Base-by-base conservation (phyloP, 257 asterid genomes). In the Solanum pimpinellifolium region DNA sequence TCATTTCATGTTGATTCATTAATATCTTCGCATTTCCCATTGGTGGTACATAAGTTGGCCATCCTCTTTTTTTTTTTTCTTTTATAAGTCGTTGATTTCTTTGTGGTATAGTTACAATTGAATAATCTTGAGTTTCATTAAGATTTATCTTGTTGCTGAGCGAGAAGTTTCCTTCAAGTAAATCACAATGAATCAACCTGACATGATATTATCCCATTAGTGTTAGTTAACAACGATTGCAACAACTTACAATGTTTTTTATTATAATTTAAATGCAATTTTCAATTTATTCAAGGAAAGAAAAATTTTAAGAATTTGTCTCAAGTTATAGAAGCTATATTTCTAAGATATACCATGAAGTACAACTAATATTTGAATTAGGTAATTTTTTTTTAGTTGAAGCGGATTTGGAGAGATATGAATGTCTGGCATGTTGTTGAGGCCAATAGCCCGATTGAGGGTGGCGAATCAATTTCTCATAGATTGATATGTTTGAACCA, bases 121-220 rank as follows among this genome's bases (percentile, higher is more conserved):
- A 10, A 33, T 33, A 23, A 18, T 41, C 16, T 72, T 35, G 16
- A 35, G 2, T 21, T 35, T 20, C 15, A 10, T 9, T 18, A 72
- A 72, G 15, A 13, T 72, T 72, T 33, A 35, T 35, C 7, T 18
- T 16, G 14, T 5, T 33, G 16, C 3, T 12, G 47, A 1, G 2
- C 0, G 16, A 72, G 80, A 27, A 6, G 8, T 35, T 87, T 92
- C 98, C 11, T 92, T 98, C 98, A 96, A 80, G 46, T 72, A 72
- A 72, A 35, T 72, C 27, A 10, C n/a, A 31, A 9, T 70, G 44
- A 70, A 31, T 70, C 21, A 20, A 70, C 7, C 16, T 2, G 77
- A 31, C 66, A 56, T 0, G 21, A 3, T 73, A n/a, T 77, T 76
- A n/a, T n/a, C 11, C 8, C 44, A 76, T 13, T 11, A n/a, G 37